Conservation (phyloP, 1,284 basidiomycete genomes). For the Sanghuangporus sanghuang region DNA sequence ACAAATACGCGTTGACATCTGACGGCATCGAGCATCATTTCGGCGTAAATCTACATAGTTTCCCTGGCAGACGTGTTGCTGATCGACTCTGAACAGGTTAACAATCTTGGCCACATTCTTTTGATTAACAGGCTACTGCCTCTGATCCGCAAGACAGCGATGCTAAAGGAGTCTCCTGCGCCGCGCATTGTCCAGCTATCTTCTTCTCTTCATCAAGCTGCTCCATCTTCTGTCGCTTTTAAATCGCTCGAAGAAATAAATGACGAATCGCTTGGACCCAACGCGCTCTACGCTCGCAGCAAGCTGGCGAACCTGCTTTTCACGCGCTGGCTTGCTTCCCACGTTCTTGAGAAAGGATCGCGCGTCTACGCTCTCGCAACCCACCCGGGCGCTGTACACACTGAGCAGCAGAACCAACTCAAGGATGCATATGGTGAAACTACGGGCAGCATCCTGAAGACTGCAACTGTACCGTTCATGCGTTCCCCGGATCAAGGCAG, state of each 20-base stretch:
- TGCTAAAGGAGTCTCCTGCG: constrained; percentile 22
- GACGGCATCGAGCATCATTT: constrained; percentile 39
- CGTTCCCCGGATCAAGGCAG: constrained; percentile 33
- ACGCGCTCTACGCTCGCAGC: constrained; percentile 36
- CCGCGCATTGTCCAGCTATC: constrained; percentile 39
- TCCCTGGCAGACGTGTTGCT: constrained; percentile 11
- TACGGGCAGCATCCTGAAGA: constrained; percentile 31
- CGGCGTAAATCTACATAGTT: constrained; percentile 12
- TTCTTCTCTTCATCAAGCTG: constrained; percentile 35
- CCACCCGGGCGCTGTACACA: constrained; percentile 39
- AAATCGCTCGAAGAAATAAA: constrained; percentile 35
- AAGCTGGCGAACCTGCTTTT: constrained; percentile 41
- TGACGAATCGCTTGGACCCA: constrained; percentile 28
- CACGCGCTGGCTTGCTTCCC: constrained; percentile 34
- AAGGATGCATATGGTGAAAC: constrained; percentile 34
- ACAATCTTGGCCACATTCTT: constrained; percentile 39
- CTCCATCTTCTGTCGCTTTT: constrained; percentile 32
- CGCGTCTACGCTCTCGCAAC: constrained; percentile 34
- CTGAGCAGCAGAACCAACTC: constrained; percentile 39
- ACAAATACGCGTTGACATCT: constrained; percentile 32
- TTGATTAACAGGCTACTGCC: constrained; percentile 41
- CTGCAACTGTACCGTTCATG: constrained; percentile 31
- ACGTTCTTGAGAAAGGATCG: constrained; percentile 31
- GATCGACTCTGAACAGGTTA: constrained; percentile 21
- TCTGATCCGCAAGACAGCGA: constrained; percentile 35